Evolutionary conservation across 495 filamentous ascomycete genomes (phyloP), one percentile per base, ranked within the genome.

Genomic region (Chaetomium cochliodes): DNA sequence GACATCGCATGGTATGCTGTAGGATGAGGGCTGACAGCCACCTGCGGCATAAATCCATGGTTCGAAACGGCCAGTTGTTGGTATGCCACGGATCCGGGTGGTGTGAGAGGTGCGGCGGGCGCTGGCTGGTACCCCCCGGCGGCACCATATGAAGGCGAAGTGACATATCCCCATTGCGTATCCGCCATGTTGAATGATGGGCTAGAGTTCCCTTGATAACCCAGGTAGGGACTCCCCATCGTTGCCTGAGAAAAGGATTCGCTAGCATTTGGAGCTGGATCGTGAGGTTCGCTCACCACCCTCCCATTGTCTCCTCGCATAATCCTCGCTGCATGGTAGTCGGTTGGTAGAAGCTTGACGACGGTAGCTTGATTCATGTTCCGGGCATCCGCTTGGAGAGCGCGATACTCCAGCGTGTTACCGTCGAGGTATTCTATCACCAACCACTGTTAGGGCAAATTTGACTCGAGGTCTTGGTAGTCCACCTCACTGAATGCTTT

Each of bases 361-460:
- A 66, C 47, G 18, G 65, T 64, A 16, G 15, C 4, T 20, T 57
- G 42, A 28, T 53, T 39, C 58, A 42, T 33, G 54, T 71, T 71
- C 23, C 65, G 56, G 37, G 20, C 69, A 51, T 65, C 60, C 23
- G 69, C 69, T 42, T 67, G 62, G 20, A 71, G 64, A 15, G 52
- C 57, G 30, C 67, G 67, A 33, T 51, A 56, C 7, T 71, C 65
- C 28, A 71, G 69, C 16, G 49, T 60, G 47, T 61, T 65, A 26
- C 69, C 69, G 37, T 71, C 65, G 16, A 71, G 62, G 20, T 58
- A 54, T 23, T 59, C 69, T 71, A 26, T 23, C n/a, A 22, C 5
- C 6, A 3, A 39, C 7, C 20, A 49, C 12, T 30, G 44, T 65
- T 33, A 60, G 60, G 26, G 50, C n/a, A 6, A 33, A 28, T 20